A percentile compares a stretch with the other conserved stretches of the same genome.
Conservation (phyloP, 768 basidiomycete genomes). For the Cystofilobasidium ferigula region DNA sequence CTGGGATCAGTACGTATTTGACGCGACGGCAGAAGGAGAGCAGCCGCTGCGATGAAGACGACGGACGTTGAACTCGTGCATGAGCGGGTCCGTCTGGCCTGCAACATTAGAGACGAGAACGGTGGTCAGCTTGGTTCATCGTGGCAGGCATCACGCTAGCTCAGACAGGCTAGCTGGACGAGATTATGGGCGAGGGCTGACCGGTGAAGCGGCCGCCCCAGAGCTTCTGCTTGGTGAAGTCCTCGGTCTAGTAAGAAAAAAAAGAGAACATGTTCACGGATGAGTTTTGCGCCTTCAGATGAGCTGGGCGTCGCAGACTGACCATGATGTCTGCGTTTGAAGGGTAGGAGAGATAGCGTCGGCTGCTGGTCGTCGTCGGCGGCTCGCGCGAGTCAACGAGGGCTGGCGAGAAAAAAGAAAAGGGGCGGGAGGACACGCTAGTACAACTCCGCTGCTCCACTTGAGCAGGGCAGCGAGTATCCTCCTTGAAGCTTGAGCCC, state of each 20-base stretch:
- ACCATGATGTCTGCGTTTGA: too few relatives aligned
- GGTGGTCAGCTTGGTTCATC: too few relatives aligned
- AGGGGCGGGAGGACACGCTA: too few relatives aligned
- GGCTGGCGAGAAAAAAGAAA: too few relatives aligned
- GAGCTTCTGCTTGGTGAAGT: slow-evolving; percentile 27
- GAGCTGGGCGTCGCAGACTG: too few relatives aligned
- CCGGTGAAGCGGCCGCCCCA: slow-evolving; percentile 27
- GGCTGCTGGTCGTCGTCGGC: too few relatives aligned
- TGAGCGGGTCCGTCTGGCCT: slow-evolving; percentile 26
- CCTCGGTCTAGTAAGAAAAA: not conserved
- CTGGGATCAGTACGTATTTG: not conserved
- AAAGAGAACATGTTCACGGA: not conserved
- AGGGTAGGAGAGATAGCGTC: too few relatives aligned
- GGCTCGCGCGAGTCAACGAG: too few relatives aligned
- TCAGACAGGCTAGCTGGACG: not conserved
- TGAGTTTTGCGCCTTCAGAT: not conserved
- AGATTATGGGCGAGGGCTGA: slow-evolving; percentile 2
- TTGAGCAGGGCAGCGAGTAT: too few relatives aligned
- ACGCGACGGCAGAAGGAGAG: not conserved
- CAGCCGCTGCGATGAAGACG: not conserved
- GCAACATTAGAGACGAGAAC: not conserved
- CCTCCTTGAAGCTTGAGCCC: too few relatives aligned
- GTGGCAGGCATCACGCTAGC: too few relatives aligned
- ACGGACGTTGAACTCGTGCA: slow-evolving; percentile 28
- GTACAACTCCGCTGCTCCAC: too few relatives aligned